Base-by-base conservation (phyloP, 2,329 filamentous ascomycete species). In the Domatiomyces catenatus region DNA sequence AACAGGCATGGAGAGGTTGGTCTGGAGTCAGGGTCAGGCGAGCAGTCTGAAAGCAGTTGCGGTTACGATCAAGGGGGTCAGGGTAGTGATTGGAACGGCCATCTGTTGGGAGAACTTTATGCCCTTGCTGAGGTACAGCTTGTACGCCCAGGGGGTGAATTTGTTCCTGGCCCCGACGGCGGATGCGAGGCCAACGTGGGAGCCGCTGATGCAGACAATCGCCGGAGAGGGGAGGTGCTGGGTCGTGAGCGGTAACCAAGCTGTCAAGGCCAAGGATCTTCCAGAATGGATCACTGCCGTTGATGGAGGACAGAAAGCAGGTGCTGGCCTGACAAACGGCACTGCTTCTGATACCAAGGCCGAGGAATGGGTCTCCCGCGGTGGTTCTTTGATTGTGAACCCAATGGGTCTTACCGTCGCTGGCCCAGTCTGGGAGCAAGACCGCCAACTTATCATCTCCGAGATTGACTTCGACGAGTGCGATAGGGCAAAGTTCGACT, bases 101-200 rank as follows among this genome's bases (percentile, higher is more conserved):
- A 93, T 96, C 58, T 94, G 89, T 72, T 95, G 89, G 89, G 89
- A 96, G 66, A 94, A 86, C 66, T 94, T 90, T 69, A 95, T 94
- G 88, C 89, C 89, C 0, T 71, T 95, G 17, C 72, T 95, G 6
- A 78, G 90, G 17, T 84, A 94, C 63, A 76, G 80, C 15, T 73
- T 95, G 39, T 96, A 95, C 66, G 76, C 79, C 2, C 90, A 95
- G 66, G 94, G 94, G 62, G 80, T 95, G 61, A 94, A 94, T 64
- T 69, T 95, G 10, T 95, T 90, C 67, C 77, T 95, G 1, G 88
- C 89, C 0, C 90, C 90, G 0, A 95, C 89, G 0, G 89, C 89
- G 1, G 90, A 95, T 68, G 78, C 75, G 18, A 75, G 89, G 54
- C 84, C 90, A 60, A 80, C 85, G 0, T 96, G 90, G 90, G 67